These are phyloP conservation scores for Claviceps lovelessii DNA, from an alignment of 2,329 filamentous ascomycete genomes.

Conservation along the genomic window DNA sequence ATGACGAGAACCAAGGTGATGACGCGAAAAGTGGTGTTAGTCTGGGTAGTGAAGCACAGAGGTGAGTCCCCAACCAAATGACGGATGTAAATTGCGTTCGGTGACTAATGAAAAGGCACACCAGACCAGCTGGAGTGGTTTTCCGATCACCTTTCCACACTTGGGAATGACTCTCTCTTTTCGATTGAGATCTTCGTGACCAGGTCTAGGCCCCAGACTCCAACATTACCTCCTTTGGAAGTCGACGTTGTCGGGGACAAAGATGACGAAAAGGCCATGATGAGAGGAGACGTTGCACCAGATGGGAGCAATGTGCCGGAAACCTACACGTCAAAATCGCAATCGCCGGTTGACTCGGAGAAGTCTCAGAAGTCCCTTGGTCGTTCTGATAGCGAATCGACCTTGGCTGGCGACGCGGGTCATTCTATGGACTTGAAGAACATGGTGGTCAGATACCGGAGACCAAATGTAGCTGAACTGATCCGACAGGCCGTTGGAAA, in stretches of 20 bases:
- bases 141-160: constrained; percentile 18
- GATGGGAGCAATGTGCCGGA: background rate
- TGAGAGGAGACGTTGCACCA: background rate
- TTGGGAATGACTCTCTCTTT: constrained; percentile 18
- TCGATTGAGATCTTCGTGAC: constrained; percentile 23
- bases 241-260: background rate
- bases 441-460: constrained; percentile 16
- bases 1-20: constrained; percentile 6
- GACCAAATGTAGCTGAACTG: constrained; percentile 24
- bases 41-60: constrained; percentile 25
- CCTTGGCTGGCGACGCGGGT: background rate
- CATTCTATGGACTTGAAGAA: constrained; percentile 3
- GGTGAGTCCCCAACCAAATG: constrained; percentile 14
- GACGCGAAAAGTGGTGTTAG: constrained; percentile 19
- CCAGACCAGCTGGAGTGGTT: constrained; percentile 25
- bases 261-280: background rate
- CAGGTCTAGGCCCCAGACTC: constrained; percentile 3
- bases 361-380: constrained; percentile 9
- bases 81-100: too few species aligned
- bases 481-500: constrained; percentile 19
- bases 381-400: constrained; percentile 9
- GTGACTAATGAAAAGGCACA: background rate
- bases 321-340: background rate
- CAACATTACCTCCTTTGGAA: background rate
- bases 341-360: constrained; percentile 6